Percentiles rank a stretch among this genome's conserved stretches.
These are phyloP conservation scores for Sporothrix schenckii DNA, from an alignment of 2,329 filamentous ascomycete species.

Conservation along the genomic window DNA sequence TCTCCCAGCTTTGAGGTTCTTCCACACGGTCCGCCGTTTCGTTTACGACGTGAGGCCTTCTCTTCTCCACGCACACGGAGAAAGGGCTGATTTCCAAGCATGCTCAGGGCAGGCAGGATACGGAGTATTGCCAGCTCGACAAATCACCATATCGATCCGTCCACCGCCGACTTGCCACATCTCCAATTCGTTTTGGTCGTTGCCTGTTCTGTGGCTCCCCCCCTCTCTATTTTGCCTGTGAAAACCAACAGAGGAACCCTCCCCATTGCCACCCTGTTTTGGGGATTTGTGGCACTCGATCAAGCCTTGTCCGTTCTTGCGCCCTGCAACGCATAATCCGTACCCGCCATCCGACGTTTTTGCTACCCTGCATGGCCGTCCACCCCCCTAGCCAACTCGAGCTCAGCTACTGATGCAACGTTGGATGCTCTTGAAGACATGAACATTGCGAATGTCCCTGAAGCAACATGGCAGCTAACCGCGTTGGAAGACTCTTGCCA, in stretches of 20 bases:
- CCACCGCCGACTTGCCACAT: background rate
- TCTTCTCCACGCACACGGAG: background rate
- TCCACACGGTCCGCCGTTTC: background rate
- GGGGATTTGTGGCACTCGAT: background rate
- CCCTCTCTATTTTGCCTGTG: background rate
- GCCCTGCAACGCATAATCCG: background rate
- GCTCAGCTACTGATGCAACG: background rate
- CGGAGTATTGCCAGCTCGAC: background rate
- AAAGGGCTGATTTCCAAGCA: conserved; percentile 19
- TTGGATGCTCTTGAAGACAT: background rate
- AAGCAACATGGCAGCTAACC: background rate
- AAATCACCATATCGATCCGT: conserved; percentile 13
- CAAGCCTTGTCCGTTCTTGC: background rate
- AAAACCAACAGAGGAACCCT: background rate
- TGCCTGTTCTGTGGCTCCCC: background rate
- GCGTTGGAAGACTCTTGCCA: background rate
- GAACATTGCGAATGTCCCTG: background rate
- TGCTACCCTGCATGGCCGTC: conserved; percentile 8
- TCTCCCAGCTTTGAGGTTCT: background rate
- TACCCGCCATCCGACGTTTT: background rate
- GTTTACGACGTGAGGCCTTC: background rate
- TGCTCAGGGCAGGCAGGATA: no score
- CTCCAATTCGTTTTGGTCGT: background rate
- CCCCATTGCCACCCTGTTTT: conserved; percentile 13
- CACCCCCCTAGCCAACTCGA: background rate